Percentiles rank a stretch among this genome's conserved stretches.
Conservation (phyloP, 2,329 filamentous ascomycete species). For the Talaromyces sp. region DNA sequence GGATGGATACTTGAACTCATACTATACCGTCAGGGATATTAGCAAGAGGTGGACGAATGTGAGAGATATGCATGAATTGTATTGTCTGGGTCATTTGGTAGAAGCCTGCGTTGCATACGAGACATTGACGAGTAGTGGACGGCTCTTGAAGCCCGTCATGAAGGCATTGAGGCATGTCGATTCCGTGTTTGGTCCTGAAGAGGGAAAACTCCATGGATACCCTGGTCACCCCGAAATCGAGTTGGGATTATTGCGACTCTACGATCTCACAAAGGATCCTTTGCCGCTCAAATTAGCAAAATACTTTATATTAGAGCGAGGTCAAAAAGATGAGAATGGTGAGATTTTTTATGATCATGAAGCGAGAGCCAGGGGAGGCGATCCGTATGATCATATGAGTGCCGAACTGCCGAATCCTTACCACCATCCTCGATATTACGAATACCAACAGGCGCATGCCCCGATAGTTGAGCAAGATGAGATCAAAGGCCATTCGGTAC, state of each 20-base stretch:
- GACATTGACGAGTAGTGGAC: conserved; percentile 50
- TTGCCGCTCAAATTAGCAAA: conserved; percentile 47
- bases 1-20: conserved; percentile 62
- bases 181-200: conserved; percentile 50
- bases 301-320: conserved; percentile 58
- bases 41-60: conserved; percentile 56
- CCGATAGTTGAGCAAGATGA: conserved; percentile 54
- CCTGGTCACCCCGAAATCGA: conserved; percentile 59
- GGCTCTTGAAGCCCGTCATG: conserved; percentile 51
- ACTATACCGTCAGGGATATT: conserved; percentile 59
- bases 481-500: conserved; percentile 58
- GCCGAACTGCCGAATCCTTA: conserved; percentile 36
- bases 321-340: conserved; percentile 46
- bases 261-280: conserved; percentile 38
- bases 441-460: conserved; percentile 56
- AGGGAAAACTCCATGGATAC: conserved; percentile 54
- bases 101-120: conserved; percentile 58
- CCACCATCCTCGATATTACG: conserved; percentile 40
- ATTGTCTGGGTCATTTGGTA: conserved; percentile 54
- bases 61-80: conserved; percentile 60
- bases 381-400: conserved; percentile 46
- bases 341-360: conserved; percentile 56
- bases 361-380: conserved; percentile 44
- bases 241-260: conserved; percentile 47
- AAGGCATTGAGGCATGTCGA: conserved; percentile 54